These are phyloP conservation scores for Simplicillium aogashimaense DNA, from an alignment of 2,329 filamentous ascomycete genomes.

Conservation along the genomic window DNA sequence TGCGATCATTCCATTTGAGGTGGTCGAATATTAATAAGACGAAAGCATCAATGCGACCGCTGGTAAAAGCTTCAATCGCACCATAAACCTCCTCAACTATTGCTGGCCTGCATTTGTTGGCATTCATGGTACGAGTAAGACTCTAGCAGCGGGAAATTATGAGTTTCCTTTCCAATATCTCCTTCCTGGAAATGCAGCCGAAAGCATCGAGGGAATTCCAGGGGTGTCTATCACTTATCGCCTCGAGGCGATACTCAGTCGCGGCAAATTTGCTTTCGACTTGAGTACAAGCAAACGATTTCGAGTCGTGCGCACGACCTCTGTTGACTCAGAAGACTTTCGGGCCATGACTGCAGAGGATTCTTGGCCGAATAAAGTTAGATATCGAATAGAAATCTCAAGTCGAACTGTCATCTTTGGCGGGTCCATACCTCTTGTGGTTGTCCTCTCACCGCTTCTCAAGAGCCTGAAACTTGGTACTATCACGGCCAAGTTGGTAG, in stretches of 20 bases:
- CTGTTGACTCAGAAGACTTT: constrained; percentile 65
- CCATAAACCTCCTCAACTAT: constrained; percentile 33
- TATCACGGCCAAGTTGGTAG: constrained; percentile 70
- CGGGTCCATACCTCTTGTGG: constrained; percentile 73
- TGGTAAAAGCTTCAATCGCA: constrained; percentile 49
- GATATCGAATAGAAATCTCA: constrained; percentile 88
- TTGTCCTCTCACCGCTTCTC: constrained; percentile 76
- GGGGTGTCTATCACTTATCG: too few species aligned
- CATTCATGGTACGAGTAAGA: too few species aligned
- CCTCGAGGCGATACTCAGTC: too few species aligned
- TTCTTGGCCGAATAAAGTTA: constrained; percentile 94
- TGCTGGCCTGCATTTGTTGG: too few species aligned
- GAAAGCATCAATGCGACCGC: constrained; percentile 46
- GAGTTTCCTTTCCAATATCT: too few species aligned
- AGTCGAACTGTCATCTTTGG: constrained; percentile 93
- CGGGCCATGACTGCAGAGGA: constrained; percentile 95
- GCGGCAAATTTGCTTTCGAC: too few species aligned
- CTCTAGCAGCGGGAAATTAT: too few species aligned
- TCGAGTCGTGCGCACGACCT: constrained; percentile 66
- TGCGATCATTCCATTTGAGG: too few species aligned
- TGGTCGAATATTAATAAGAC: background rate
- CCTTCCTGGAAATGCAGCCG: too few species aligned
- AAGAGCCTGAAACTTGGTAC: constrained; percentile 84
- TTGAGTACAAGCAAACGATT: constrained; percentile 63
- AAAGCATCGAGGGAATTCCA: too few species aligned